Conservation (phyloP, 306 rosid genomes). For the Corylus avellana region DNA sequence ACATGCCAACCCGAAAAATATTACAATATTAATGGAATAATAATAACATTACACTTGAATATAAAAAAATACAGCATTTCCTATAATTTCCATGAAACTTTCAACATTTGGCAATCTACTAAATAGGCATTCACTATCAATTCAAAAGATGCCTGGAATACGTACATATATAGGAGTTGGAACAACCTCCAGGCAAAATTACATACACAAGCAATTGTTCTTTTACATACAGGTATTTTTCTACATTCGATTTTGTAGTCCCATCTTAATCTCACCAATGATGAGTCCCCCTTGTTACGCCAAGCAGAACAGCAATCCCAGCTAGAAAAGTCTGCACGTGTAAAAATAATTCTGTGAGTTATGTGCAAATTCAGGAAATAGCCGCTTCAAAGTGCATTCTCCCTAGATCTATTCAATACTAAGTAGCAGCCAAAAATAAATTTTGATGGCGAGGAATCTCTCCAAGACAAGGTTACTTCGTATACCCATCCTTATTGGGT, state of each 20-base stretch:
- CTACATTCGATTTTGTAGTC: not conserved
- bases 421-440: not conserved
- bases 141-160: not conserved
- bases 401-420: not conserved
- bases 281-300: conserved; percentile 37
- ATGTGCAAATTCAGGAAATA: too few species aligned
- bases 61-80: not conserved
- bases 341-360: conserved; percentile 10
- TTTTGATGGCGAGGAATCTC: too few species aligned
- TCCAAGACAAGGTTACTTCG: too few species aligned
- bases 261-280: conserved; percentile 36
- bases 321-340: conserved; percentile 61
- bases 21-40: not conserved
- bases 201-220: not conserved
- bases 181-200: not conserved
- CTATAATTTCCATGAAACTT: not conserved
- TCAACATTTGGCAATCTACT: not conserved
- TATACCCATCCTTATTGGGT: too few species aligned
- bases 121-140: not conserved
- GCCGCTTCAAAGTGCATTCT: too few species aligned
- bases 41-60: not conserved
- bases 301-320: conserved; percentile 49
- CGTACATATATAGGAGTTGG: not conserved
- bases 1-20: too few species aligned
- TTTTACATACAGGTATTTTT: not conserved